Evolutionary conservation across 148 eudicot species (phyloP).

Genomic region (Vaccinium darrowii): DNA sequence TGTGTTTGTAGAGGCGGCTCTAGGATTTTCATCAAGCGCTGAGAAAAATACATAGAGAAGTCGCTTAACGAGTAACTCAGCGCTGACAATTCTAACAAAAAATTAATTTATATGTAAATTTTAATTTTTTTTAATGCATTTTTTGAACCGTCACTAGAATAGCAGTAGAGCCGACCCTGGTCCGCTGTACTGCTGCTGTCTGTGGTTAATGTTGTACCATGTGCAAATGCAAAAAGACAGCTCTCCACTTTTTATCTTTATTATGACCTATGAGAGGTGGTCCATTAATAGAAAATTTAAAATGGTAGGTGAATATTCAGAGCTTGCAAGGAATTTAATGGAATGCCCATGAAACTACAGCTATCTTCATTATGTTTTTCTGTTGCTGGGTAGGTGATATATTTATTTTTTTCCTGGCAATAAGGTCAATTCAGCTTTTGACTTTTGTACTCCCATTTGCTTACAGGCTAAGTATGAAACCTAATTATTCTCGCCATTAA

Average conservation of each 20-base stretch:
- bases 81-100: no score
- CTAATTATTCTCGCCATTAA: no score
- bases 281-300: neutral
- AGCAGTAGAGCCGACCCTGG: no score
- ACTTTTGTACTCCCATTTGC: neutral
- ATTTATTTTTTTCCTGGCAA: neutral
- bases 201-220: neutral
- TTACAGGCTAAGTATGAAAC: neutral
- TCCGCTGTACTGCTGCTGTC: no score
- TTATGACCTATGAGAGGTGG: neutral
- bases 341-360: conserved; percentile 8
- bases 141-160: no score
- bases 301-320: neutral
- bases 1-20: no score
- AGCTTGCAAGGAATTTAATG: neutral
- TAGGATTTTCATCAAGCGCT: no score
- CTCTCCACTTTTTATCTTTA: neutral
- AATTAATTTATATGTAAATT: no score
- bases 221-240: neutral
- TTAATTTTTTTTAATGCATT: no score
- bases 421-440: neutral
- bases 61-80: no score
- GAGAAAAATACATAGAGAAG: no score
- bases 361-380: conserved; percentile 2
- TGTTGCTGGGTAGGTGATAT: conserved; percentile 1